Evolutionary conservation across 108 stramenopile species (phyloP).

Genomic region (Cyclotella distinguenda): DNA sequence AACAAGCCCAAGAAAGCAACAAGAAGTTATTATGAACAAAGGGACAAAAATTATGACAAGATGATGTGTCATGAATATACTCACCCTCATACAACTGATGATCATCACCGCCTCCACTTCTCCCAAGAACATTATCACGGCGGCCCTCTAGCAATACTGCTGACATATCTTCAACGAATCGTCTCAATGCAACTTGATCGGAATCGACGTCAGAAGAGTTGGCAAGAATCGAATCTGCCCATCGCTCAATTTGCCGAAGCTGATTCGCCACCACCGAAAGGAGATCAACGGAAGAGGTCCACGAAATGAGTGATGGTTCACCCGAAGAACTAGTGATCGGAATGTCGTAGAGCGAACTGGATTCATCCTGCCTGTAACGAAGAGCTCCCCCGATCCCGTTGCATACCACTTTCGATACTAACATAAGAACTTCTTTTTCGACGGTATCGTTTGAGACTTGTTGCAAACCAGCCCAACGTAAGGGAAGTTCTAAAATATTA

Average conservation of each 20-base stretch:
- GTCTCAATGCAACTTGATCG: conserved; percentile 2
- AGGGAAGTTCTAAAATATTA: conserved; percentile 18
- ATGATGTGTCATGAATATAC: not conserved
- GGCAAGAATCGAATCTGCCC: not conserved
- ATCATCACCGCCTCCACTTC: conserved; percentile 2
- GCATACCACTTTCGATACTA: conserved; percentile 21
- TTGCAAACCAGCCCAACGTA: conserved; percentile 29
- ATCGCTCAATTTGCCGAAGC: conserved; percentile 12
- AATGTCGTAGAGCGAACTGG: conserved; percentile 32
- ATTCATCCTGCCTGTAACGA: conserved; percentile 26
- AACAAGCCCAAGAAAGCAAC: not conserved
- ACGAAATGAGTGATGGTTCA: conserved; percentile 3
- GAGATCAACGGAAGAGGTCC: conserved; percentile 33
- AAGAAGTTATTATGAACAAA: not conserved
- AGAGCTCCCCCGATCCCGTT: conserved; percentile 31
- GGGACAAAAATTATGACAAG: not conserved
- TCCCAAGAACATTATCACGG: conserved; percentile 8
- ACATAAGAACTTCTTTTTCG: conserved; percentile 1
- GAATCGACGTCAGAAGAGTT: conserved; percentile 6
- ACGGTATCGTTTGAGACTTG: not conserved
- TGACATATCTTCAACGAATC: conserved; percentile 27
- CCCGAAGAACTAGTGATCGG: conserved; percentile 6
- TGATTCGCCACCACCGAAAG: conserved; percentile 21
- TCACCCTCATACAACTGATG: conserved; percentile 22
- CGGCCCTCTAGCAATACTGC: conserved; percentile 20